A percentile compares a stretch with the other conserved stretches of the same genome.
Conservation (phyloP, 768 basidiomycete species). For the Tulasnella sp. region DNA sequence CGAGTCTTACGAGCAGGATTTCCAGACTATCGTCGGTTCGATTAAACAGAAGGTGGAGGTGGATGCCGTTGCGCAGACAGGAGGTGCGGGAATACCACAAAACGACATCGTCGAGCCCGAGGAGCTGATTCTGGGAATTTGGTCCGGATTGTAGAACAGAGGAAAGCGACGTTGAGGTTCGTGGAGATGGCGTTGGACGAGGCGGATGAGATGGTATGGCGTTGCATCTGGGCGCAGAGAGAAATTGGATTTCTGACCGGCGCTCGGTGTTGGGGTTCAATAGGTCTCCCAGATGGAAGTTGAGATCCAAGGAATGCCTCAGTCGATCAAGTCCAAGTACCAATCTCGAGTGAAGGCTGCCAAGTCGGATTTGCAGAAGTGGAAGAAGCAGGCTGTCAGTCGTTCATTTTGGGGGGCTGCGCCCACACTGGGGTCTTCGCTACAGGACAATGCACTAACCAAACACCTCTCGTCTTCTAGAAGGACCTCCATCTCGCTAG, state of each 20-base stretch:
- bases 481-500: constrained; percentile 60
- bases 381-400: constrained; percentile 55
- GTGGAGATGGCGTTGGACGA: constrained; percentile 96
- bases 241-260: constrained; percentile 3
- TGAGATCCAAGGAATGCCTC: constrained; percentile 89
- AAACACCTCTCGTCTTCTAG: constrained; percentile 19
- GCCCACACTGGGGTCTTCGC: no score
- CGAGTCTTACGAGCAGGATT: constrained; percentile 87
- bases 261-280: background rate
- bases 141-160: constrained; percentile 46
- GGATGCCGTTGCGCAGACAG: constrained; percentile 50
- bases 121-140: background rate
- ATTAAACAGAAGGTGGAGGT: constrained; percentile 69
- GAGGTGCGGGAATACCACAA: constrained; percentile 42
- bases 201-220: constrained; percentile 83
- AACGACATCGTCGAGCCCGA: background rate
- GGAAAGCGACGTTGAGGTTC: constrained; percentile 65
- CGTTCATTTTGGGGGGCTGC: no score
- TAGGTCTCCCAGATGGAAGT: constrained; percentile 99
- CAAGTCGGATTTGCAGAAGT: constrained; percentile 61
- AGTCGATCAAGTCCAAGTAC: constrained; percentile 68
- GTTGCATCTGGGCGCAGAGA: constrained; percentile 17
- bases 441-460: no score
- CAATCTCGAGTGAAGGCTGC: constrained; percentile 60
- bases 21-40: constrained; percentile 65